Percentiles rank a stretch among this genome's conserved stretches.
Evolutionary conservation across 2,329 filamentous ascomycete genomes (phyloP).

Genomic region (Colletotrichum sp.): DNA sequence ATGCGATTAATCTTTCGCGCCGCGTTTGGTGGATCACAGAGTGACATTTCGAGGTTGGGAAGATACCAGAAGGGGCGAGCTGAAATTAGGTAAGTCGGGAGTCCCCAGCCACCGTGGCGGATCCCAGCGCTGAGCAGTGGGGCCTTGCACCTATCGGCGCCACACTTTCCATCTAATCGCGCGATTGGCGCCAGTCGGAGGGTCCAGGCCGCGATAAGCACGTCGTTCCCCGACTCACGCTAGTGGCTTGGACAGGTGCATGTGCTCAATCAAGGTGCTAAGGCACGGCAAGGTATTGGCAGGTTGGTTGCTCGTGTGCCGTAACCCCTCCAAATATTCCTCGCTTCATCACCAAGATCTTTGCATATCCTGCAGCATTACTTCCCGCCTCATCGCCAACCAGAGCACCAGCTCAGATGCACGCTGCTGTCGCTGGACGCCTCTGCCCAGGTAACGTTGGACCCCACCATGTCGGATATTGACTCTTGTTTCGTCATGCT

Average conservation of each 20-base stretch:
- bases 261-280: slow-evolving; percentile 10
- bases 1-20: neutral
- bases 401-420: neutral
- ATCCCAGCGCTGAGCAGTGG: neutral
- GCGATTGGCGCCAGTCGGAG: slow-evolving; percentile 14
- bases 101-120: slow-evolving; percentile 17
- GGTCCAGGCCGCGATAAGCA: slow-evolving; percentile 14
- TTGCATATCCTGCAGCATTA: neutral
- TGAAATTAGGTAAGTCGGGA: slow-evolving; percentile 2
- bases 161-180: neutral
- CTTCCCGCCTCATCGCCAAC: neutral
- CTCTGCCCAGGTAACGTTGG: slow-evolving; percentile 2
- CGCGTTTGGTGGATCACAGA: neutral
- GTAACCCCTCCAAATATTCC: slow-evolving; percentile 17
- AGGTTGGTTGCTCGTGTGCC: slow-evolving; percentile 11
- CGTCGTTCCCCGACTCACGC: neutral
- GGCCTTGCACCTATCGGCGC: neutral
- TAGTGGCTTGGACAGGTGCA: slow-evolving; percentile 8
- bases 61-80: neutral
- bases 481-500: slow-evolving; percentile 22
- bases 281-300: neutral
- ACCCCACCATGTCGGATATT: slow-evolving; percentile 18
- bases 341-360: neutral
- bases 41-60: neutral
- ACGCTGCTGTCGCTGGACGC: neutral